These are phyloP conservation scores for Trichosporon faecale DNA, from an alignment of 1,284 basidiomycete genomes.

Conservation along the genomic window DNA sequence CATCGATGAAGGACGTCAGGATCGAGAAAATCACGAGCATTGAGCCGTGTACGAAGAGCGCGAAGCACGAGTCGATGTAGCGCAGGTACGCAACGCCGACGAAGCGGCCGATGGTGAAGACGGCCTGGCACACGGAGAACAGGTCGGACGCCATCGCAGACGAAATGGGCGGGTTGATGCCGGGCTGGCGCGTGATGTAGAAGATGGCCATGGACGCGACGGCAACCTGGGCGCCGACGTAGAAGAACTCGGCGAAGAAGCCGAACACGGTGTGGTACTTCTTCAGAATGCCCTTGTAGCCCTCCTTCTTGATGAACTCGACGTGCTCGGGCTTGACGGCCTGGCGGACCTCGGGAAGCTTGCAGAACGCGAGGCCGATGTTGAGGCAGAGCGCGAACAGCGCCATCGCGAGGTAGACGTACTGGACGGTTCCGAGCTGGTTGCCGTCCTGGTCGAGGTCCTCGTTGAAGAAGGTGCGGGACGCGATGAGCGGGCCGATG, in stretches of 20 bases:
- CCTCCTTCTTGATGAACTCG: constrained; percentile 22
- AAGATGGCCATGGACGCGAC: constrained; percentile 40
- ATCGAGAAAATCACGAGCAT: constrained; percentile 36
- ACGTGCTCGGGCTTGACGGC: constrained; percentile 28
- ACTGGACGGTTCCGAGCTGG: constrained; percentile 35
- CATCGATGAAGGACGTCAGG: constrained; percentile 29
- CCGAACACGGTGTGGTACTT: constrained; percentile 35
- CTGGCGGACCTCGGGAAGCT: constrained; percentile 38
- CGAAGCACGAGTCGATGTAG: constrained; percentile 38
- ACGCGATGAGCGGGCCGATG: constrained; percentile 37
- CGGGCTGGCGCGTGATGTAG: constrained; percentile 34
- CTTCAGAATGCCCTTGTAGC: constrained; percentile 35
- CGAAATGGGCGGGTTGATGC: constrained; percentile 25
- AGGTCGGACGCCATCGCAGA: constrained; percentile 34
- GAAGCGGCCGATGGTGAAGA: constrained; percentile 44
- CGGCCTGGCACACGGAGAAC: constrained; percentile 38
- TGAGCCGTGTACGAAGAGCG: constrained; percentile 33
- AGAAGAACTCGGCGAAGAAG: constrained; percentile 32
- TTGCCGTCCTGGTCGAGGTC: constrained; percentile 21
- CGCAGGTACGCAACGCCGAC: constrained; percentile 36
- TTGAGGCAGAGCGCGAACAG: constrained; percentile 33
- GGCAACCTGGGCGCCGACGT: constrained; percentile 36
- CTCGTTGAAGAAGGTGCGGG: constrained; percentile 40
- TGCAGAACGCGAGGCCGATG: constrained; percentile 32
- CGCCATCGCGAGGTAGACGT: constrained; percentile 41